phyloP scores from a whole-genome alignment of 768 basidiomycete genomes.

The Solioccasus polychromus region DNA sequence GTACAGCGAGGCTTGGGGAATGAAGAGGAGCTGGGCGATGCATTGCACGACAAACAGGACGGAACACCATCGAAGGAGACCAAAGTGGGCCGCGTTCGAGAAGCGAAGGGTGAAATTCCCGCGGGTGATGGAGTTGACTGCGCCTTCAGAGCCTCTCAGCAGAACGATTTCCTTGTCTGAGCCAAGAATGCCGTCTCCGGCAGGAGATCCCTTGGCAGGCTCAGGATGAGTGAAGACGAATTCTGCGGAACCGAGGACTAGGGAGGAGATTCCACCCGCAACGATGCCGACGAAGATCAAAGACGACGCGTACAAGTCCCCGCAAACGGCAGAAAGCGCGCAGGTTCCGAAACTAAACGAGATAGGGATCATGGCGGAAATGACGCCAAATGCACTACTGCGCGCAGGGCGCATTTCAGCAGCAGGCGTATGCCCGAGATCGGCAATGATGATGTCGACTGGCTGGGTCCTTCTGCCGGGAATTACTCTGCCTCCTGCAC shows the following conservation, averaged over 20 bases:
- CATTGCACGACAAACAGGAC: conserved; percentile 21
- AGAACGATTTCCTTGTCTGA: conserved; percentile 20
- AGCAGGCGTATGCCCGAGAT: conserved; percentile 8
- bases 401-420: conserved; percentile 5
- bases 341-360: conserved; percentile 19
- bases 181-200: conserved; percentile 29
- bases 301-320: conserved; percentile 26
- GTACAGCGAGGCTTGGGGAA: conserved; percentile 26
- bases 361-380: conserved; percentile 22
- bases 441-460: conserved; percentile 7
- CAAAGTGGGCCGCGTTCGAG: conserved; percentile 7
- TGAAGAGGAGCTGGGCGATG: conserved; percentile 28
- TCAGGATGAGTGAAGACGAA: conserved; percentile 21
- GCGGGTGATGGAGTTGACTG: conserved; percentile 29
- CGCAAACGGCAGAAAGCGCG: conserved; percentile 13
- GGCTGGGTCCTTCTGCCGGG: conserved; percentile 10
- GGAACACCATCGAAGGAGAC: conserved; percentile 20
- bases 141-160: conserved; percentile 26
- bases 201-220: conserved; percentile 24
- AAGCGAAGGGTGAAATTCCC: conserved; percentile 19
- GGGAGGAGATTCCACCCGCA: conserved; percentile 28
- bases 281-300: conserved; percentile 31
- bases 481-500: conserved; percentile 7
- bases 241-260: conserved; percentile 23
- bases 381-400: background rate